Evolutionary conservation across 2,329 filamentous ascomycete genomes (phyloP).

Genomic region (Stemphylium beticola): DNA sequence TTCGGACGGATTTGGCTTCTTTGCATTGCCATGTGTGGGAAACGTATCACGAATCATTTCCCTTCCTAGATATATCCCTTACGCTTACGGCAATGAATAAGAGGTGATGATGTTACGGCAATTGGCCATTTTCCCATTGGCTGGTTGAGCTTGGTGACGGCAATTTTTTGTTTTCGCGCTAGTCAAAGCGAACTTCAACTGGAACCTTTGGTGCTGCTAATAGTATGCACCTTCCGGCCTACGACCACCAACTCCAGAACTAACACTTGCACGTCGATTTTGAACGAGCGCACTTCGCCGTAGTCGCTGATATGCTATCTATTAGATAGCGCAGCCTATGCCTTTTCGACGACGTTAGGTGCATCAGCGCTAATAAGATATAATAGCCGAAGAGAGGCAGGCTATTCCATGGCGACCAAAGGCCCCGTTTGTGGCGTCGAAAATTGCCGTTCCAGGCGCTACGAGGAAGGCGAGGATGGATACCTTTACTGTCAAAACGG

Average conservation of each 20-base stretch:
- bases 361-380: background rate
- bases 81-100: constrained; percentile 47
- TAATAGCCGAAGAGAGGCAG: background rate
- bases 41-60: constrained; percentile 44
- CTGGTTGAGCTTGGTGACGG: constrained; percentile 25
- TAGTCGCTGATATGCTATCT: background rate
- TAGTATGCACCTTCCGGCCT: background rate
- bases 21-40: constrained; percentile 49
- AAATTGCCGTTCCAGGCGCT: constrained; percentile 72
- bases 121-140: constrained; percentile 27
- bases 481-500: constrained; percentile 80
- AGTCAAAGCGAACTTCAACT: constrained; percentile 24
- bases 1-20: constrained; percentile 46
- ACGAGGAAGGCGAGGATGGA: constrained; percentile 74
- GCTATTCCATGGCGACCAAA: constrained; percentile 20
- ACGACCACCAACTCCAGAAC: background rate
- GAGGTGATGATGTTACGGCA: constrained; percentile 45
- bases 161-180: constrained; percentile 33
- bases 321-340: background rate
- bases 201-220: background rate
- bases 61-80: constrained; percentile 44
- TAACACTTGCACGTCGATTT: no score
- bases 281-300: background rate
- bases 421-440: constrained; percentile 59
- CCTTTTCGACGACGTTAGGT: background rate